Conservation (phyloP, 306 rosid species). For the Dryas drummondii region DNA sequence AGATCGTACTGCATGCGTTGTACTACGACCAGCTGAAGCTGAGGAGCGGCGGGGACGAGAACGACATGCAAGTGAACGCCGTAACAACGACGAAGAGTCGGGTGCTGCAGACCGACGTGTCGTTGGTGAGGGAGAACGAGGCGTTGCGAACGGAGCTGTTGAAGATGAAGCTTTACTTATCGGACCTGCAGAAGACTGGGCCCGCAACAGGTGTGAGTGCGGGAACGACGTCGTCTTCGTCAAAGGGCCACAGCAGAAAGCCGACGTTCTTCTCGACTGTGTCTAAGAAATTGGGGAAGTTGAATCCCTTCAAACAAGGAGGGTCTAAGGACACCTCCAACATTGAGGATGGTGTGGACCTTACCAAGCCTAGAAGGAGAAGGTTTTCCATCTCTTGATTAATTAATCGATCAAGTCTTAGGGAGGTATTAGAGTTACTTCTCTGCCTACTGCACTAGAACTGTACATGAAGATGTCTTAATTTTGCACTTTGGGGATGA, state of each 20-base stretch:
- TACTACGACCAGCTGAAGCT: conserved; percentile 80
- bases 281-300: conserved; percentile 66
- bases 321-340: conserved; percentile 74
- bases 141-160: conserved; percentile 55
- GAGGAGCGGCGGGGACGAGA: conserved; percentile 56
- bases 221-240: conserved; percentile 35
- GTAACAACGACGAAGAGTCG: conserved; percentile 36
- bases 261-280: conserved; percentile 64
- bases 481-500: neutral
- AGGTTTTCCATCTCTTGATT: conserved; percentile 71
- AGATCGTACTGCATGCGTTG: conserved; percentile 81
- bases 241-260: conserved; percentile 24
- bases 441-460: neutral
- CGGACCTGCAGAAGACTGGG: conserved; percentile 50
- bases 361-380: conserved; percentile 75
- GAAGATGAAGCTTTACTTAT: conserved; percentile 75
- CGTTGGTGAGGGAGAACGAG: conserved; percentile 77
- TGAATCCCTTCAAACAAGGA: conserved; percentile 83
- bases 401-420: neutral
- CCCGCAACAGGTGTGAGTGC: neutral
- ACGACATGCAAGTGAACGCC: conserved; percentile 5
- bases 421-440: neutral
- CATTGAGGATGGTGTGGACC: conserved; percentile 54
- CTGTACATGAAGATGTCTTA: neutral
- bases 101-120: conserved; percentile 62